Percentiles rank a stretch among this genome's conserved stretches.
phyloP scores from a whole-genome alignment of 345 rosid genomes.

The Gossypioides kirkii region DNA sequence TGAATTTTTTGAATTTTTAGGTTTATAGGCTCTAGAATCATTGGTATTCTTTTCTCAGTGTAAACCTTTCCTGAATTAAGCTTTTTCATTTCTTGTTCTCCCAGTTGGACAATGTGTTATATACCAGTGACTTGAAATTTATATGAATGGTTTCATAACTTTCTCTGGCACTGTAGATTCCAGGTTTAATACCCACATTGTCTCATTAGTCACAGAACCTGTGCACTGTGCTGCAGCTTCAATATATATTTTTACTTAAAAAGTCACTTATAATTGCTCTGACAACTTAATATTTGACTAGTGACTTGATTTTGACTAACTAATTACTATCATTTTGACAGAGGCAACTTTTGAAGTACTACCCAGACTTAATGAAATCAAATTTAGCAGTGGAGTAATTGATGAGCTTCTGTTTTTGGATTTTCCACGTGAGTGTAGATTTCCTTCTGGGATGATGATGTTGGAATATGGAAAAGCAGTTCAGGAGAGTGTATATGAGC shows the following conservation, averaged over 20 bases:
- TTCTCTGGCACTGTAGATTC: neutral
- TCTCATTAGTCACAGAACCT: neutral
- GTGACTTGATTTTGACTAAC: neutral
- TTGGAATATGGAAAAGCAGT: conserved; percentile 90
- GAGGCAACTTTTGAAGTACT: conserved; percentile 97
- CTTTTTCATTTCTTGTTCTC: neutral
- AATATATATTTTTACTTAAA: neutral
- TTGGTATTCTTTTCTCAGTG: neutral
- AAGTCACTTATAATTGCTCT: neutral
- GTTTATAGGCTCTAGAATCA: neutral
- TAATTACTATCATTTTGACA: conserved; percentile 29
- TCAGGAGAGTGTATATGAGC: conserved; percentile 93
- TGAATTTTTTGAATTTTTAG: neutral
- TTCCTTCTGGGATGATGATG: conserved; percentile 69
- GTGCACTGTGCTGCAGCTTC: neutral
- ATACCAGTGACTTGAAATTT: neutral
- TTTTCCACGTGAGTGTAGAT: conserved; percentile 78
- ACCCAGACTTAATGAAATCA: conserved; percentile 91
- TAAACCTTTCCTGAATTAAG: neutral
- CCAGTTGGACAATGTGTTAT: neutral
- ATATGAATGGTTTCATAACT: neutral
- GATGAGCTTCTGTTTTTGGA: conserved; percentile 93
- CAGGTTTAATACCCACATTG: neutral
- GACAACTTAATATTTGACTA: neutral
- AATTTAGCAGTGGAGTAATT: conserved; percentile 89